Conservation (phyloP, 2,329 filamentous ascomycete species). For the Alternaria sp. region DNA sequence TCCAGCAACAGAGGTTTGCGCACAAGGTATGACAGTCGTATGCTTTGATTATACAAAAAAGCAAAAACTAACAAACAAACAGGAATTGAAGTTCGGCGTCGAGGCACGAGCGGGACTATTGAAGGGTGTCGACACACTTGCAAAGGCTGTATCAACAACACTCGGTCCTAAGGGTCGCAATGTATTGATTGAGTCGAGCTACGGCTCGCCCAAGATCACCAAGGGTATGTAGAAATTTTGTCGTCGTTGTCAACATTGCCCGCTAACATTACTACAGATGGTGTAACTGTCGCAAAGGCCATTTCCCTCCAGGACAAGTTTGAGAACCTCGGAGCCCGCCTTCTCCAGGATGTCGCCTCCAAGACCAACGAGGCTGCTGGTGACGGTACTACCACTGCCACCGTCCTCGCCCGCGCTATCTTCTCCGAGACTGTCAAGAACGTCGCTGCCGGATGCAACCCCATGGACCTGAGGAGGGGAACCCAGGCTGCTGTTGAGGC, state of each 20-base stretch:
- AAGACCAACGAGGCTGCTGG: conserved; percentile 99
- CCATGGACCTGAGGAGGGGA: conserved; percentile 97
- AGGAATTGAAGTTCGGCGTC: conserved; percentile 99
- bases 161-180: conserved; percentile 98
- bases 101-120: conserved; percentile 90
- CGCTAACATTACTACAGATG: conserved; percentile 51
- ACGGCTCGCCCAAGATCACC: conserved; percentile 99
- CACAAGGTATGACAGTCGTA: conserved; percentile 78
- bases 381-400: conserved; percentile 98
- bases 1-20: conserved; percentile 93
- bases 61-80: conserved; percentile 12
- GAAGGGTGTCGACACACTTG: conserved; percentile 94
- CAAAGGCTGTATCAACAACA: conserved; percentile 94
- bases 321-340: conserved; percentile 96
- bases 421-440: conserved; percentile 99
- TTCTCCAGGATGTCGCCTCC: conserved; percentile 96
- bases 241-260: background rate
- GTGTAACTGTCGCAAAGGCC: conserved; percentile 72
- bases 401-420: conserved; percentile 95
- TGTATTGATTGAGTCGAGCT: conserved; percentile 97
- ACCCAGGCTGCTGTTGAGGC: conserved; percentile 96
- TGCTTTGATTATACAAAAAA: background rate
- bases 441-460: conserved; percentile 98
- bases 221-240: conserved; percentile 73
- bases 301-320: conserved; percentile 98